These are phyloP conservation scores for Fusarium clavum DNA, from an alignment of 2,329 filamentous ascomycete genomes.

Conservation along the genomic window DNA sequence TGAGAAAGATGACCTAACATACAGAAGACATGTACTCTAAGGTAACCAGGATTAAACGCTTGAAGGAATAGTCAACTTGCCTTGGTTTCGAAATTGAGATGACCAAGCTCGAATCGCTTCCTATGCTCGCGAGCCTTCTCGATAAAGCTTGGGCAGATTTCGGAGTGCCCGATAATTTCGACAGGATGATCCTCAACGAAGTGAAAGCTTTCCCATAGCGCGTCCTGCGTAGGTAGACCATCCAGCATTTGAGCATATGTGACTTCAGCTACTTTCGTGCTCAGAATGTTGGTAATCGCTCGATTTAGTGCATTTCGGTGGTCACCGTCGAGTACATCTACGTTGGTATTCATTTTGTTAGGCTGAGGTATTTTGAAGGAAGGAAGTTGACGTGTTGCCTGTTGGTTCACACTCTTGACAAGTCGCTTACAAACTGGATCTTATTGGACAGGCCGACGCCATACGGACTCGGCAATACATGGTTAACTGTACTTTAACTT, in stretches of 20 bases:
- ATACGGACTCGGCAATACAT: too few species aligned
- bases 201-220: neutral
- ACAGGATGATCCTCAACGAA: neutral
- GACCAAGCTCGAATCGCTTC: neutral
- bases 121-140: constrained; percentile 12
- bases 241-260: constrained; percentile 25
- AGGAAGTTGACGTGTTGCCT: too few species aligned
- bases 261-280: constrained; percentile 4
- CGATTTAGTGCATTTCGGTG: neutral
- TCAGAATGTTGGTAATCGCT: neutral
- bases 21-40: neutral
- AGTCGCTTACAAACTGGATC: too few species aligned
- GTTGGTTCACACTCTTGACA: too few species aligned
- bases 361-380: too few species aligned
- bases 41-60: neutral
- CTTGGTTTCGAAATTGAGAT: neutral
- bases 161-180: fast-evolving
- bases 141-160: constrained; percentile 8
- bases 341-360: too few species aligned
- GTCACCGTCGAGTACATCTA: too few species aligned
- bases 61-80: neutral
- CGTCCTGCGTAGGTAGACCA: constrained; percentile 9
- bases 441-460: too few species aligned
- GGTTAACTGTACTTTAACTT: too few species aligned
- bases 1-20: fast-evolving